These are phyloP conservation scores for Cladophialophora chaetospira DNA, from an alignment of 2,329 filamentous ascomycete species.

Conservation along the genomic window DNA sequence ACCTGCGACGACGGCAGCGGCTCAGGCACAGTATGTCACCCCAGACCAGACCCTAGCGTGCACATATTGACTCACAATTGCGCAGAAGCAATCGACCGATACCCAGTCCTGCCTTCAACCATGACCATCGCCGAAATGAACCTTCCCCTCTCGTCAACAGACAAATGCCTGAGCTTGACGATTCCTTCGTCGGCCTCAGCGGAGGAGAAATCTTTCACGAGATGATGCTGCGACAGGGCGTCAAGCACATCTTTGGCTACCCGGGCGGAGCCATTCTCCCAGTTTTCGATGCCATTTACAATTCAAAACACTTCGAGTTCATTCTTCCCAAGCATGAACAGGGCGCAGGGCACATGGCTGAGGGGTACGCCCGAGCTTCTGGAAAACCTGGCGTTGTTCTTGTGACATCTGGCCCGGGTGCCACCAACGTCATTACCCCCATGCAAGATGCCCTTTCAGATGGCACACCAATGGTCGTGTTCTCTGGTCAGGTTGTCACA, in stretches of 20 bases:
- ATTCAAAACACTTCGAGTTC: constrained; percentile 95
- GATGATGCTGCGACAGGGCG: constrained; percentile 92
- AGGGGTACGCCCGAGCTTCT: constrained; percentile 91
- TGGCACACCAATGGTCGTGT: constrained; percentile 93
- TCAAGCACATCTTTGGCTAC: constrained; percentile 94
- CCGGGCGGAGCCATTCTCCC: constrained; percentile 95
- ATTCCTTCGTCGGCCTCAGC: constrained; percentile 93
- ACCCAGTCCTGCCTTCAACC: constrained; percentile 64
- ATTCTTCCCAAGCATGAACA: constrained; percentile 95
- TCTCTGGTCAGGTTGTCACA: constrained; percentile 89
- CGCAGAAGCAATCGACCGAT: constrained; percentile 58
- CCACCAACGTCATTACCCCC: constrained; percentile 93
- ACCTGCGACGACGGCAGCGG: constrained; percentile 51
- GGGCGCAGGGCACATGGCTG: constrained; percentile 97
- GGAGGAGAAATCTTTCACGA: constrained; percentile 98
- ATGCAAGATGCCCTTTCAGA: constrained; percentile 96
- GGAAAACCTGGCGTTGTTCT: constrained; percentile 94
- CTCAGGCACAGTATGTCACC: constrained; percentile 56
- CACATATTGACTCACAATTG: constrained; percentile 24
- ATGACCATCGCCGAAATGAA: constrained; percentile 60
- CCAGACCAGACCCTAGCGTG: constrained; percentile 4
- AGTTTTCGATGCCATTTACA: constrained; percentile 98
- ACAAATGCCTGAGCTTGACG: constrained; percentile 68
- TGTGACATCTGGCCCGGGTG: constrained; percentile 93
- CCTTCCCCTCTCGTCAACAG: constrained; percentile 68